Evolutionary conservation across 2,329 filamentous ascomycete species (phyloP), one percentile per base, ranked within the genome.

Genomic region (Elsinoe batatas): DNA sequence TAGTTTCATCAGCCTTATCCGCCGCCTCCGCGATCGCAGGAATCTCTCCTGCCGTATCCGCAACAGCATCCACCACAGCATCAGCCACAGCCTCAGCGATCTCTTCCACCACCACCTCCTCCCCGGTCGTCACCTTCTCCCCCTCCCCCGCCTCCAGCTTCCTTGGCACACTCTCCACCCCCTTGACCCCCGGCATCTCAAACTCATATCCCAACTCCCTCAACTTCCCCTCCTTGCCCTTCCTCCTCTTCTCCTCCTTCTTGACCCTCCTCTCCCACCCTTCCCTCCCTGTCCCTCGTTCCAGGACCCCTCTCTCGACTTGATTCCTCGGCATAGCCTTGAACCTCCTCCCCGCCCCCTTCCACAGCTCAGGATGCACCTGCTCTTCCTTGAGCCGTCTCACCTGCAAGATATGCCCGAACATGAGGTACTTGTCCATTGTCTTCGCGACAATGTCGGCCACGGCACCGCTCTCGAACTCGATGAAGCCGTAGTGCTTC

Each of bases 401-500:
- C 72, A 91, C 91, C 72, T 94, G 91, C 63, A 98, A 77, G 59
- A 97, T 87, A 69, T 96, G 91, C 5, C 89, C 88, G 69, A 95
- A 97, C 67, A 98, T 79, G 37, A 97, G 82, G 72, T 98, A 98
- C 73, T 91, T 94, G 77, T 96, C 83, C 93, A 98, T 98, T 18
- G 93, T 95, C 74, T 90, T 88, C 50, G 88, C 85, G 30, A 95
- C 91, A 63, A 97, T 90, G 64, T 88, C 85, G 37, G 93, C 91
- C n/a, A 90, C 87, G 57, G 89, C 84, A 33, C 78, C 74, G 5
- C 80, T 81, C 2, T 74, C 73, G 66, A 98, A 98, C 72, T 98
- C 89, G 66, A 98, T 80, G 71, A 96, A 98, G 32, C 89, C 93
- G 67, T 87, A 95, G 76, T 97, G 93, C 76, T 93, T 95, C 69